Evolutionary conservation across 2,329 filamentous ascomycete genomes (phyloP).

Genomic region (Lachnellula hyalina): DNA sequence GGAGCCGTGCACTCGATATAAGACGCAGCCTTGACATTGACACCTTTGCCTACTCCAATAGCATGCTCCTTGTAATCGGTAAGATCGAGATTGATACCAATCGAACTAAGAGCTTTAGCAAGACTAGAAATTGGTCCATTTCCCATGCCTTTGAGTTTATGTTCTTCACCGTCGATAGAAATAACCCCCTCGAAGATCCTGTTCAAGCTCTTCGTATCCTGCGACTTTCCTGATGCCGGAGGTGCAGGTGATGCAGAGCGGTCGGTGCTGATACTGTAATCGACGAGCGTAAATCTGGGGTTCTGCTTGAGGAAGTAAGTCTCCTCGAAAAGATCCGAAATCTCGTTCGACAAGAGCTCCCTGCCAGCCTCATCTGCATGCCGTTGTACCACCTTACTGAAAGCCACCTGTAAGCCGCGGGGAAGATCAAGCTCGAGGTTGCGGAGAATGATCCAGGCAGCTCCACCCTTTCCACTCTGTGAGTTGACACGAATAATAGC

Average conservation of each 20-base stretch:
- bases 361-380: slow-evolving; percentile 74
- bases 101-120: slow-evolving; percentile 69
- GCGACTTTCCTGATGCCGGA: slow-evolving; percentile 61
- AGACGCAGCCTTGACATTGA: slow-evolving; percentile 82
- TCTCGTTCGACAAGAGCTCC: slow-evolving; percentile 79
- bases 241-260: slow-evolving; percentile 71
- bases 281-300: slow-evolving; percentile 78
- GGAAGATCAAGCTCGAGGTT: slow-evolving; percentile 88
- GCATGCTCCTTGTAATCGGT: slow-evolving; percentile 96
- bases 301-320: slow-evolving; percentile 82
- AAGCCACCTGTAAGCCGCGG: slow-evolving; percentile 85
- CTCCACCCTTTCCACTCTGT: slow-evolving; percentile 89
- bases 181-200: slow-evolving; percentile 83
- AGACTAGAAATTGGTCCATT: slow-evolving; percentile 89
- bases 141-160: slow-evolving; percentile 71
- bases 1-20: slow-evolving; percentile 83
- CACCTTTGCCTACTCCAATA: slow-evolving; percentile 63
- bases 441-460: slow-evolving; percentile 88
- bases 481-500: slow-evolving; percentile 97
- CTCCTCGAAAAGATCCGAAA: slow-evolving; percentile 79
- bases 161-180: slow-evolving; percentile 73
- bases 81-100: slow-evolving; percentile 86
- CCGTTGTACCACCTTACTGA: slow-evolving; percentile 80
- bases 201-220: slow-evolving; percentile 71
- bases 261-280: slow-evolving; percentile 87